Evolutionary conservation across 352 stramenopile genomes (phyloP), one percentile per base, ranked within the genome.

Genomic region (Pythium periplocum): DNA sequence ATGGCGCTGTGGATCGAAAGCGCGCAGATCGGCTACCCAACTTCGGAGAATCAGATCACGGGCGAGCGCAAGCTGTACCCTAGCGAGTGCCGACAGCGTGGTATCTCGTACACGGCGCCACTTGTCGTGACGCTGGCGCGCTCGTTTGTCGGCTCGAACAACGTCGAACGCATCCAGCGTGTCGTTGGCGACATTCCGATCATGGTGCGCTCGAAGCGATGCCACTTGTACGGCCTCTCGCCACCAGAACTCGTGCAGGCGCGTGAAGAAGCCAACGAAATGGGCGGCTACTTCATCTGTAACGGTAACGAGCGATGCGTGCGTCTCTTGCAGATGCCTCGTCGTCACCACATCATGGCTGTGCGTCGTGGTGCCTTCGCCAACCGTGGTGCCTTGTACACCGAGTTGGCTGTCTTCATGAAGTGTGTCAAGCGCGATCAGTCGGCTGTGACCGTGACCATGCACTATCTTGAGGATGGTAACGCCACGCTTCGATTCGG

Each of bases 271-370:
- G 86, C 93, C 54, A 97, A 96, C 55, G 97, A 99, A 64, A 96
- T 99, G 77, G 97, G 97, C 48, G 97, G 97, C 41, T 99, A 99
- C 64, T 99, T 99, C 61, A 98, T 99, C 56, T 97, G 98, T 62
- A 98, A 98, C 69, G 97, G 97, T 34, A 99, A 99, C 74, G 97
- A 99, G 77, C 87, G 97, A 55, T 97, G 97, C 54, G 95, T 99
- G 42, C 85, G 97, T 60, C 72, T 99, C 59, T 74, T 99, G 59
- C 97, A 99, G 78, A 93, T 96, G 72, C 84, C 86, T 7, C 78
- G 85, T 41, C 83, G 85, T 39, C 83, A 95, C 64, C 85, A 95
- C 61, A 86, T 95, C 53, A 91, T 90, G 79, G 95, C 96, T 4
- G 96, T 99, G 66, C 87, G 96, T 61, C 90, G 98, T 69, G 86